Percentiles rank a stretch among this genome's conserved stretches.
Conservation (phyloP, 2,329 filamentous ascomycete genomes). For the Beauveria varroae region DNA sequence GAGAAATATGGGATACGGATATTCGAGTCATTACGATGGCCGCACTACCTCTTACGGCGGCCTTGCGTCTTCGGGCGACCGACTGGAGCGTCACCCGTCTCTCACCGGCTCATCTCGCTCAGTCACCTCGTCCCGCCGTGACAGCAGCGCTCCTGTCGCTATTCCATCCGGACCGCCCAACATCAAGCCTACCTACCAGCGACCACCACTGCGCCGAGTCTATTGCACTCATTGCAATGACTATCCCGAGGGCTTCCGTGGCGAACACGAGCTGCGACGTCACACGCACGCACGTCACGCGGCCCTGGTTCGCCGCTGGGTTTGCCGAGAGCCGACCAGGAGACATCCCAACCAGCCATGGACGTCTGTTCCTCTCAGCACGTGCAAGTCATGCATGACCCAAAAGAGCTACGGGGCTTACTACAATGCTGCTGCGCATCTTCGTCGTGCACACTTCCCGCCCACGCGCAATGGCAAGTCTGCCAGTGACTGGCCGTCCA, state of each 20-base stretch:
- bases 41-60: neutral
- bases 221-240: conserved; percentile 73
- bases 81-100: conserved; percentile 1
- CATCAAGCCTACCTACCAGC: conserved; percentile 37
- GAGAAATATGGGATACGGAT: neutral
- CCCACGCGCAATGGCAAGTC: conserved; percentile 45
- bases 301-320: conserved; percentile 46
- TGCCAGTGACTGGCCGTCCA: conserved; percentile 51
- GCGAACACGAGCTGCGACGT: conserved; percentile 75
- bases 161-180: conserved; percentile 4
- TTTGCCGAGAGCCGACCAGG: conserved; percentile 44
- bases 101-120: conserved; percentile 1
- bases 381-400: conserved; percentile 49
- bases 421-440: conserved; percentile 52
- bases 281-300: conserved; percentile 56
- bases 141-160: conserved; percentile 6
- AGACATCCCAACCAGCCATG: conserved; percentile 28
- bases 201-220: conserved; percentile 59
- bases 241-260: conserved; percentile 79
- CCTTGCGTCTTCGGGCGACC: neutral
- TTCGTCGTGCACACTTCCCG: conserved; percentile 50
- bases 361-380: conserved; percentile 40
- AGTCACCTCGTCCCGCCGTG: neutral
- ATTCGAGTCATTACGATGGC: neutral
- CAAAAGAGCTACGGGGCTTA: conserved; percentile 52